Base-by-base conservation (phyloP, 1,284 basidiomycete genomes). In the Microbotryum silenes-acaulis region DNA sequence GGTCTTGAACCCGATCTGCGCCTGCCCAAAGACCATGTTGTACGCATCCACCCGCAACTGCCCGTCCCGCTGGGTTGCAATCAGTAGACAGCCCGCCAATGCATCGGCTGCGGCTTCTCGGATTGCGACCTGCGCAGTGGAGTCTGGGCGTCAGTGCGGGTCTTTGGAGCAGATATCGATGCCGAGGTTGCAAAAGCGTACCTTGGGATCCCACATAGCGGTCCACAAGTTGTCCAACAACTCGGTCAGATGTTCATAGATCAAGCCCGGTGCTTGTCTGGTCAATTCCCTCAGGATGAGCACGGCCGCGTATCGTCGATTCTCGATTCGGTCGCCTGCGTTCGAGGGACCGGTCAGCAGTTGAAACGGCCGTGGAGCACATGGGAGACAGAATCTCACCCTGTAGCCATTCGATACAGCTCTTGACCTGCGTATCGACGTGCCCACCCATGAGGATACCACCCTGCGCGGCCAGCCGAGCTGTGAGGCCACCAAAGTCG, bases 271-370 rank as follows among this genome's bases (percentile, higher is more conserved):
- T 65, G 87, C 91, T 72, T 91, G 87, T 44, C 84, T 81, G 2
- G 93, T 91, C 52, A 97, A 81, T 75, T 94, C 91, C 76, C 93
- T 91, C 48, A 96, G 77, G 58, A 96, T 87, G 53, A 97, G 82
- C 2, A 90, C 88, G 6, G 88, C 89, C 0, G 88, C 89, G 72
- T 90, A 89, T 65, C 88, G 81, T 9, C 85, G 83, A 45, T 83
- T 79, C 72, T 90, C 88, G 42, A 72, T 74, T 46, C 73, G 67
- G 48, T 74, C 73, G 51, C 70, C 70, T 70, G 51, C 12, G 8
- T 23, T 10, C 9, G n/a, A 21, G 2, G 6, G 9, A 8, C n/a
- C 20, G 2, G 37, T 31, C 29, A 31, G 29, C 29, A 31, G 6
- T 31, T 31, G 29, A 31, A 31, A 31, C 29, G 9, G 10, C 12